Conservation (phyloP, 78 protist species). For the Dictyostelium purpureum region DNA sequence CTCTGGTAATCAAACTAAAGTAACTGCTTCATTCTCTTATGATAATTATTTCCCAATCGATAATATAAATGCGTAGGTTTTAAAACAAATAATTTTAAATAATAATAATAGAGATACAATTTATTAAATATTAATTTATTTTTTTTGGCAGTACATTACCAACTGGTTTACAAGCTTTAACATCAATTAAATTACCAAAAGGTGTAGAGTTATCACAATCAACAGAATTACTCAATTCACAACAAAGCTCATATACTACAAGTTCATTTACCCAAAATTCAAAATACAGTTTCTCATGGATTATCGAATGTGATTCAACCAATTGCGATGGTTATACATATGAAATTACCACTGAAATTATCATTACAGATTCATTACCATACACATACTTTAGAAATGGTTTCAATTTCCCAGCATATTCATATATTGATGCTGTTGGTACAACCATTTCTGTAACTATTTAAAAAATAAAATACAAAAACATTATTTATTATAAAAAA, state of each 20-base stretch:
- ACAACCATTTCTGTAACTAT: background rate
- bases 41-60: constrained; percentile 10
- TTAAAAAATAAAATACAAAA: background rate
- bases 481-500: background rate
- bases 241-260: background rate
- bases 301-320: background rate
- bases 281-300: background rate
- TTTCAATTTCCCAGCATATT: constrained; percentile 23
- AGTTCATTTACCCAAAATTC: background rate
- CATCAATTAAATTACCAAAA: background rate
- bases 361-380: constrained; percentile 4
- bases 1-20: constrained; percentile 30
- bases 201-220: background rate
- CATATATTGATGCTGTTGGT: constrained; percentile 41
- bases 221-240: background rate
- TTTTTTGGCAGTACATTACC: constrained; percentile 6
- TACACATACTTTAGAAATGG: constrained; percentile 3
- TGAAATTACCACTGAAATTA: background rate
- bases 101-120: background rate
- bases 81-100: background rate
- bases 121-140: background rate
- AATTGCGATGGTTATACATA: constrained; percentile 1
- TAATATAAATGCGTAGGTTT: background rate
- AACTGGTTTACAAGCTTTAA: background rate
- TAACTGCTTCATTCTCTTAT: background rate